Evolutionary conservation across 208 protist genomes (phyloP), one percentile per base, ranked within the genome.

Genomic region (Wallacemonas sp.): DNA sequence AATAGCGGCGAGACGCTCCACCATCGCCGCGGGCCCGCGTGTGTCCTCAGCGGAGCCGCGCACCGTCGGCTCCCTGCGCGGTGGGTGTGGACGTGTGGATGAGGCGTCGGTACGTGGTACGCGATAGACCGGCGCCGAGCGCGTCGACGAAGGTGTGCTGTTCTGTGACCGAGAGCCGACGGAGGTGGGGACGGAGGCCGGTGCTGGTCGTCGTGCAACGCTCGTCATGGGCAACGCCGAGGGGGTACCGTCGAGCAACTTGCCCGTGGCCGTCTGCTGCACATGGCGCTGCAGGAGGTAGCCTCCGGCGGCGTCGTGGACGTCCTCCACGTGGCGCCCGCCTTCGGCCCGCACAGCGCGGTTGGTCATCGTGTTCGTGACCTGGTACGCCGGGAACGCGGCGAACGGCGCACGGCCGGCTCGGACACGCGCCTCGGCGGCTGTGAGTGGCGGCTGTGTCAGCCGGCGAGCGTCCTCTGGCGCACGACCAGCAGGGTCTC

Each of bases 201-300:
- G 17, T 13, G n/a, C 36, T 13, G 55, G 55, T 4, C 50, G 50
- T 6, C 50, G 50, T 6, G 50, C 13, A 12, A 37, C 29, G 30
- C 9, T 4, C 22, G 50, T 39, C 13, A 32, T 6, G 4, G 50
- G 50, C 26, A 57, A 41, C 46, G 54, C 32, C 30, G 61, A 46
- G 12, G 45, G 13, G 6, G 76, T 76, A 19, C 63, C 61, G 32
- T 68, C 34, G 26, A 81, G 65, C 1, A 81, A 34, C 48, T 45
- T 57, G 24, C 78, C 78, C 1, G 63, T 71, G 6, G 69, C 73
- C 38, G 67, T 63, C 63, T 84, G 78, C 73, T 84, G 78, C n/a
- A 76, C 73, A 64, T 84, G 78, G 27, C 73, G 69, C 66, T 84
- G 78, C 1, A 84, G 62, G 0, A 84, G 61, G 50, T 73, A 77